Percentiles rank a stretch among this genome's conserved stretches.
Conservation (phyloP, 192 early-diverging fungal species). For the Globomyces pollinis-pini region DNA sequence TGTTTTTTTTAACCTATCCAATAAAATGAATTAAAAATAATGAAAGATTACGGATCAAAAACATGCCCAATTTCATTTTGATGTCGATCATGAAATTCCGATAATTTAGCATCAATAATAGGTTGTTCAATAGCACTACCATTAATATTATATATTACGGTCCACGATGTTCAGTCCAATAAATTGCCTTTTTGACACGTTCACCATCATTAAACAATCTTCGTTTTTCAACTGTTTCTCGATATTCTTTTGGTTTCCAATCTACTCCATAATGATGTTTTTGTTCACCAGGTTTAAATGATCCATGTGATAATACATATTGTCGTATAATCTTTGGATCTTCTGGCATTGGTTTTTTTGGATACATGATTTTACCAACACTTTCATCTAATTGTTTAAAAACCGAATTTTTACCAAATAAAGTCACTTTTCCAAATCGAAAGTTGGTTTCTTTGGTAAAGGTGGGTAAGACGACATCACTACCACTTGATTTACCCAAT, state of each 20-base stretch:
- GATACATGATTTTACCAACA: conserved; percentile 31
- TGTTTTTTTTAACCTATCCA: conserved; percentile 27
- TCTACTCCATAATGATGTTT: conserved; percentile 17
- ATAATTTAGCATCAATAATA: conserved; percentile 16
- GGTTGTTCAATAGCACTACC: conserved; percentile 14
- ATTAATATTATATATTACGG: conserved; percentile 8
- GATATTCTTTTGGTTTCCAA: conserved; percentile 12
- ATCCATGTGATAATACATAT: conserved; percentile 36
- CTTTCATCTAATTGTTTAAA: conserved; percentile 17
- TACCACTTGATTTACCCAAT: conserved; percentile 11
- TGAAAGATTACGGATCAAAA: conserved; percentile 25
- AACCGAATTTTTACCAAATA: conserved; percentile 5
- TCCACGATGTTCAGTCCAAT: conserved; percentile 19
- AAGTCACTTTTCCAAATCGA: conserved; percentile 27
- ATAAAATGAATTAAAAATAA: no score
- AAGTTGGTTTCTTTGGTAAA: conserved; percentile 20
- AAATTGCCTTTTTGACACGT: conserved; percentile 21
- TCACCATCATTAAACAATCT: conserved; percentile 24
- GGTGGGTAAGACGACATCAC: conserved; percentile 12
- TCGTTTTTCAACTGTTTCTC: conserved; percentile 8
- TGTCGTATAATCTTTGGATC: conserved; percentile 9
- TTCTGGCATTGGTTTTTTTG: conserved; percentile 1
- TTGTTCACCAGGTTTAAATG: conserved; percentile 22
- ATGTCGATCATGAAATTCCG: conserved; percentile 18
- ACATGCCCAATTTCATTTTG: conserved; percentile 27